Evolutionary conservation across 108 stramenopile species (phyloP).

Genomic region (Nitzschia putrida): DNA sequence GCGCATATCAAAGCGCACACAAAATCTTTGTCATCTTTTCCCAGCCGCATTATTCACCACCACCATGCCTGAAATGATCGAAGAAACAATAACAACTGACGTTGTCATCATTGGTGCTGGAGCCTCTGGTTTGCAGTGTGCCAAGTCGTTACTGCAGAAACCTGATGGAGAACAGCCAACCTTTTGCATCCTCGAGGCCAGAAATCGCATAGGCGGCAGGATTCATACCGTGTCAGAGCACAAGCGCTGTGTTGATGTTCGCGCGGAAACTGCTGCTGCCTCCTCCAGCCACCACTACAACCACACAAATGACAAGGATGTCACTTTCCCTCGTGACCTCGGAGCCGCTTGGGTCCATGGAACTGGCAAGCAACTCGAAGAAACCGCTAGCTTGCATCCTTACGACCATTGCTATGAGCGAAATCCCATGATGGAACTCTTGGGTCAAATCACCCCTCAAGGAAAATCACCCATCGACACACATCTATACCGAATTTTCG

Average conservation of each 20-base stretch:
- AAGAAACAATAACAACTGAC: conserved; percentile 14
- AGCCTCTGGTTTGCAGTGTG: conserved; percentile 51
- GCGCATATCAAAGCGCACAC: no score
- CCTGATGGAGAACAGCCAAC: not conserved
- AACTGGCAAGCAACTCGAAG: conserved; percentile 24
- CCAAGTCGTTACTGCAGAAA: conserved; percentile 18
- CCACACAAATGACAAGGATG: not conserved
- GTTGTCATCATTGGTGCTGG: conserved; percentile 60
- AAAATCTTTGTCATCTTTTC: no score
- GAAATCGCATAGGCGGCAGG: conserved; percentile 61
- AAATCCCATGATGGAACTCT: conserved; percentile 54
- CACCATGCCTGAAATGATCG: not conserved
- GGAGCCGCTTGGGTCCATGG: conserved; percentile 70
- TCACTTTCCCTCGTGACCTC: conserved; percentile 34
- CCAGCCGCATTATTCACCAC: not conserved
- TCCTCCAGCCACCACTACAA: not conserved
- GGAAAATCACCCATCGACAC: not conserved
- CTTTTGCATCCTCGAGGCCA: conserved; percentile 47
- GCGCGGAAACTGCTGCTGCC: not conserved
- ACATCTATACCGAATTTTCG: conserved; percentile 26
- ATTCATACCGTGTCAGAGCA: conserved; percentile 29
- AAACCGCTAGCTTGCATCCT: not conserved
- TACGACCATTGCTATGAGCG: not conserved
- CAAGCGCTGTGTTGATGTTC: not conserved
- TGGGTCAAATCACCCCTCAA: conserved; percentile 12